A percentile compares a stretch with the other conserved stretches of the same genome.
These are phyloP conservation scores for Paragyromitra xinjiangensis DNA, from an alignment of 495 filamentous ascomycete species.

Conservation along the genomic window DNA sequence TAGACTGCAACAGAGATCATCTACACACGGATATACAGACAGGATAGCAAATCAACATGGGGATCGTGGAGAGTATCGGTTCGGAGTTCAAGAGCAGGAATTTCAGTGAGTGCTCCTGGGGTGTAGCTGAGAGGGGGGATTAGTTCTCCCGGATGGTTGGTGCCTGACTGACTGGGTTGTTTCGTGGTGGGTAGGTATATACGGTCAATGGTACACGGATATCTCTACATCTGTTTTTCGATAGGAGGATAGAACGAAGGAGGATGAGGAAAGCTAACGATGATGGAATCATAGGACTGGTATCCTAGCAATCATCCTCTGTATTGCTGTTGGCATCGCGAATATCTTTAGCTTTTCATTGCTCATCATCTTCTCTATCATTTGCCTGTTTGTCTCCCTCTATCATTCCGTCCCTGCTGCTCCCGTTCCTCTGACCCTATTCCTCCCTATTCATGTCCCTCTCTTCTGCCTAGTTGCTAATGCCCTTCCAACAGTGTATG, in stretches of 20 bases:
- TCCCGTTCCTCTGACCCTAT: neutral
- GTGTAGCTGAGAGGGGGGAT: neutral
- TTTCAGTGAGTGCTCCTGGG: slow-evolving; percentile 80
- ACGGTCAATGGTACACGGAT: slow-evolving; percentile 92
- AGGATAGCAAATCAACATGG: slow-evolving; percentile 59
- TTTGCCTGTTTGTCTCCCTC: slow-evolving; percentile 78
- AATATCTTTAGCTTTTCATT: slow-evolving; percentile 76
- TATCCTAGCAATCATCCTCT: slow-evolving; percentile 91
- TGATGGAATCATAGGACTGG: slow-evolving; percentile 75
- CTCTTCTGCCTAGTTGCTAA: slow-evolving; percentile 30
- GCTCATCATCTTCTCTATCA: slow-evolving; percentile 79
- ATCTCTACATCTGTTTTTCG: slow-evolving; percentile 16
- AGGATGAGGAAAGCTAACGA: slow-evolving; percentile 7
- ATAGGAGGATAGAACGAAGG: neutral
- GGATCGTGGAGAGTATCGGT: slow-evolving; percentile 62
- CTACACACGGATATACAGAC: slow-evolving; percentile 4
- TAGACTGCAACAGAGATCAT: neutral
- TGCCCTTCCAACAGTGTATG: slow-evolving; percentile 67
- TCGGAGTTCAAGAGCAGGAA: slow-evolving; percentile 91
- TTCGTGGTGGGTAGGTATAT: slow-evolving; percentile 77
- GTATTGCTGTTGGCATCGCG: slow-evolving; percentile 92
- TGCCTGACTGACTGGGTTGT: slow-evolving; percentile 57
- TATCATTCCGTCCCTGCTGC: neutral
- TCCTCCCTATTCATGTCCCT: no score
- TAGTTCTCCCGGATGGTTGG: slow-evolving; percentile 13